A percentile compares a stretch with the other conserved stretches of the same genome.
Evolutionary conservation across 495 filamentous ascomycete genomes (phyloP).

Genomic region (Xylaria castorea): DNA sequence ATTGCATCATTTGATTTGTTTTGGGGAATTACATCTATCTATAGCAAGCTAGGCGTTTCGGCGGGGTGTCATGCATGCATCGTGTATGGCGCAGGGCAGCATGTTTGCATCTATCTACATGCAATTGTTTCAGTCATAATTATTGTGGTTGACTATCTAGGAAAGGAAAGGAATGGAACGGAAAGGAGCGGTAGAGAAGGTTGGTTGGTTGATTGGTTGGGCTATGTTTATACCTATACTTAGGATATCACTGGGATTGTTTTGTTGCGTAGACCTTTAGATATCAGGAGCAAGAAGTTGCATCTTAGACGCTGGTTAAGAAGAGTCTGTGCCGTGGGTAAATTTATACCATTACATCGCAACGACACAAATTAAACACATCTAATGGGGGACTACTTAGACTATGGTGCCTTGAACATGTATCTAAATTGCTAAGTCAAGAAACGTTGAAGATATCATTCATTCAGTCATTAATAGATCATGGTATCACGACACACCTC

Average conservation of each 20-base stretch:
- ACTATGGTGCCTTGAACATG: not conserved
- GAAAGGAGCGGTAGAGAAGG: not conserved
- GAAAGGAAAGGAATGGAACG: not conserved
- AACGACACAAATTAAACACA: not conserved
- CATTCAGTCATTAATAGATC: constrained; percentile 8
- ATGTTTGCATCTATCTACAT: not conserved
- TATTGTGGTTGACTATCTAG: not conserved
- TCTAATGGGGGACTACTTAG: not conserved
- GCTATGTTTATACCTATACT: not conserved
- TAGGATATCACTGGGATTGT: not conserved
- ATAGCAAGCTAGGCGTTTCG: constrained; percentile 30
- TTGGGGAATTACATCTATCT: constrained; percentile 19
- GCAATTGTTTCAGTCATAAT: not conserved
- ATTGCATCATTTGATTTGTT: constrained; percentile 2
- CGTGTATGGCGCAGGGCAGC: not conserved
- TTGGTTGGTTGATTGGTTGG: not conserved
- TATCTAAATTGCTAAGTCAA: not conserved
- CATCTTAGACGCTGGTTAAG: not conserved
- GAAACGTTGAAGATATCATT: not conserved
- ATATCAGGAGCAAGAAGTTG: not conserved
- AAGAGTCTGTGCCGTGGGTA: not conserved
- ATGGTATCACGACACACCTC: constrained; percentile 5
- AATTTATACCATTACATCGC: not conserved
- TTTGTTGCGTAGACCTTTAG: constrained; percentile 7
- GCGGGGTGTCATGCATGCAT: constrained; percentile 13